Percentiles rank a stretch among this genome's conserved stretches.
Conservation (phyloP, 768 basidiomycete species). For the Cystobasidium tubakii region DNA sequence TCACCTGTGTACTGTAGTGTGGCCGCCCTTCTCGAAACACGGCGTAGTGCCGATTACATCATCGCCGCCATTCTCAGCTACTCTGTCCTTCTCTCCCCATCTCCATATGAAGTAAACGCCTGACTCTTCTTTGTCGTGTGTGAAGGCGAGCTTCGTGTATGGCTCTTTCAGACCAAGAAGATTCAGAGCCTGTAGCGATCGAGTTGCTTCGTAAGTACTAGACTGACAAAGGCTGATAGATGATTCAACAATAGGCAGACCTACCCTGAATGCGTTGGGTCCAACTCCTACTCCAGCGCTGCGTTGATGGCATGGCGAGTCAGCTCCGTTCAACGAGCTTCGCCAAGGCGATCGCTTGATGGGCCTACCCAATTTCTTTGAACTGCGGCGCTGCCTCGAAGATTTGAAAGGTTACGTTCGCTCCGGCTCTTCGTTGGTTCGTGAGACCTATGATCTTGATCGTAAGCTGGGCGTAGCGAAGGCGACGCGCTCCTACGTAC, state of each 20-base stretch:
- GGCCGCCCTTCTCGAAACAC: constrained; percentile 26
- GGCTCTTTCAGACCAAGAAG: constrained; percentile 11
- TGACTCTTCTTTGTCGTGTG: constrained; percentile 23
- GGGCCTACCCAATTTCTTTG: constrained; percentile 24
- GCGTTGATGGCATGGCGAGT: not conserved
- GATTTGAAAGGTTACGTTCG: constrained; percentile 7
- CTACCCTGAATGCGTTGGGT: constrained; percentile 2
- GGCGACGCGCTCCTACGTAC: not conserved
- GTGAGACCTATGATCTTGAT: not conserved
- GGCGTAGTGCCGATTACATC: constrained; percentile 23
- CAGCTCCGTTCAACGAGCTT: not conserved
- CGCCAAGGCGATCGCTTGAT: not conserved
- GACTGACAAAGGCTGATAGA: too few species aligned
- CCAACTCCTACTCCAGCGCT: constrained; percentile 12
- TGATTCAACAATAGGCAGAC: not conserved
- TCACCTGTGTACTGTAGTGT: constrained; percentile 33
- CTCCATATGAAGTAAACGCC: constrained; percentile 30
- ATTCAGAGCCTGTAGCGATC: constrained; percentile 3
- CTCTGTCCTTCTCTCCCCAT: constrained; percentile 25
- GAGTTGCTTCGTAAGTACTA: not conserved
- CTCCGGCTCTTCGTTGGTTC: not conserved
- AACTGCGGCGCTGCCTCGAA: constrained; percentile 31
- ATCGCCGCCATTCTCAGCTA: constrained; percentile 6
- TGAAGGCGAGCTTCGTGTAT: constrained; percentile 21
- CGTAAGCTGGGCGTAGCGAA: too few species aligned